Evolutionary conservation across 768 basidiomycete genomes (phyloP).

Genomic region (Russula sp.): DNA sequence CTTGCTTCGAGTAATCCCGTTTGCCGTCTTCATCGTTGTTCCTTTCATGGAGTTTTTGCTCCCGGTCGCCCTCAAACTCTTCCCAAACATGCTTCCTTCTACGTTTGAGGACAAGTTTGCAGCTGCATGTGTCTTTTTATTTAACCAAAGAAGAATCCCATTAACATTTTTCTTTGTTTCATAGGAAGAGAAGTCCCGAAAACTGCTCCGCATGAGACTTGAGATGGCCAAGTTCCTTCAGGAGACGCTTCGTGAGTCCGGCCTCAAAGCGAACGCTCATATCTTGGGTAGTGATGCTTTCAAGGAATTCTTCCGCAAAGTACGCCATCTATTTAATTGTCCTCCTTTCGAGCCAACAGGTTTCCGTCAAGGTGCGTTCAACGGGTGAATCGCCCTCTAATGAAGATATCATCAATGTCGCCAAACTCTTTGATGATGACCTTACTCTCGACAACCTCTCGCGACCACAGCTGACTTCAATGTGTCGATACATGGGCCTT

Average conservation of each 20-base stretch:
- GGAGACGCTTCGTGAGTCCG: slow-evolving; percentile 93
- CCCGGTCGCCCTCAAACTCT: slow-evolving; percentile 92
- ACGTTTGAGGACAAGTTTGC: slow-evolving; percentile 98
- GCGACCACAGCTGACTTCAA: slow-evolving; percentile 95
- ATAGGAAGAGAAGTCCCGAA: slow-evolving; percentile 96
- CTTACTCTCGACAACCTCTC: slow-evolving; percentile 97
- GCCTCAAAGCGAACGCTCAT: slow-evolving; percentile 86
- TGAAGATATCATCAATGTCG: slow-evolving; percentile 87
- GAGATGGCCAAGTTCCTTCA: slow-evolving; percentile 99
- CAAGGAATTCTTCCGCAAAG: slow-evolving; percentile 99
- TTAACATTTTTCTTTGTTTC: slow-evolving; percentile 3
- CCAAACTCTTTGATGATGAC: slow-evolving; percentile 96
- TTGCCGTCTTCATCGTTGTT: slow-evolving; percentile 90
- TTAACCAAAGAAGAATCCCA: neutral
- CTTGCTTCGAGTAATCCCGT: slow-evolving; percentile 88
- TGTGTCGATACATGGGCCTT: slow-evolving; percentile 96
- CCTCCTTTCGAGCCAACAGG: neutral
- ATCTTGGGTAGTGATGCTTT: slow-evolving; percentile 94
- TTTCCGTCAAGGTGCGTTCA: slow-evolving; percentile 66
- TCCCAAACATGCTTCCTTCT: slow-evolving; percentile 98
- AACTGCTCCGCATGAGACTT: slow-evolving; percentile 87
- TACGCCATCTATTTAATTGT: slow-evolving; percentile 34
- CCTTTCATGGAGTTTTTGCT: slow-evolving; percentile 98
- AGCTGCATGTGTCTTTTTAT: slow-evolving; percentile 54
- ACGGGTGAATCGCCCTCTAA: slow-evolving; percentile 93